A percentile compares a stretch with the other conserved stretches of the same genome.
Conservation (phyloP, 1,284 basidiomycete species). For the Puccinia coronata region DNA sequence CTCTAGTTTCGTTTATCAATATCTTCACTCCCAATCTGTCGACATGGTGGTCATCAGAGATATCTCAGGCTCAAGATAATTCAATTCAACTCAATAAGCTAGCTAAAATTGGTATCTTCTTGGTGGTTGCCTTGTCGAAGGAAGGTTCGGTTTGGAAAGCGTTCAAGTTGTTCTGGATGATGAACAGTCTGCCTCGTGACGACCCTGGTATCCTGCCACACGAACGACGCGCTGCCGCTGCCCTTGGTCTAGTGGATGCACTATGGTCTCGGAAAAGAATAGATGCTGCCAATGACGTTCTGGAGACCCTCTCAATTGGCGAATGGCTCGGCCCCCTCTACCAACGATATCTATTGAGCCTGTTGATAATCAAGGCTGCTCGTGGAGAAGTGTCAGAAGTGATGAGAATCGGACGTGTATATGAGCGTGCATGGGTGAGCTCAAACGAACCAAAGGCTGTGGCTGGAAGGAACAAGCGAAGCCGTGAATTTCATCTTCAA, state of each 20-base stretch:
- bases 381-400: conserved; percentile 30
- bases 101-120: conserved; percentile 11
- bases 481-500: conserved; percentile 28
- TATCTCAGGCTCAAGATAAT: conserved; percentile 19
- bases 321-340: conserved; percentile 30
- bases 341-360: conserved; percentile 32
- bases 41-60: conserved; percentile 28
- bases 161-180: conserved; percentile 33
- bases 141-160: conserved; percentile 42
- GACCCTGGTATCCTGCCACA: not conserved
- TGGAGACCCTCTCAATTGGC: conserved; percentile 7
- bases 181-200: conserved; percentile 23
- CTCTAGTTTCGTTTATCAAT: conserved; percentile 31
- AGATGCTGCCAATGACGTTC: conserved; percentile 31
- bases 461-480: conserved; percentile 32
- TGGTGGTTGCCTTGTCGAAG: conserved; percentile 38
- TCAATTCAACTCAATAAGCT: not conserved
- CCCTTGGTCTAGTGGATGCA: conserved; percentile 34
- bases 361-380: conserved; percentile 30
- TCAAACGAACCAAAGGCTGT: not conserved
- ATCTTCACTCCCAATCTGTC: conserved; percentile 16
- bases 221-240: conserved; percentile 19
- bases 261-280: conserved; percentile 29
- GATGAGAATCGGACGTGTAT: not conserved
- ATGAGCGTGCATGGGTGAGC: conserved; percentile 19